These are phyloP conservation scores for Wickerhamiella kazuoi DNA, from an alignment of 805 yeast species.

Conservation along the genomic window DNA sequence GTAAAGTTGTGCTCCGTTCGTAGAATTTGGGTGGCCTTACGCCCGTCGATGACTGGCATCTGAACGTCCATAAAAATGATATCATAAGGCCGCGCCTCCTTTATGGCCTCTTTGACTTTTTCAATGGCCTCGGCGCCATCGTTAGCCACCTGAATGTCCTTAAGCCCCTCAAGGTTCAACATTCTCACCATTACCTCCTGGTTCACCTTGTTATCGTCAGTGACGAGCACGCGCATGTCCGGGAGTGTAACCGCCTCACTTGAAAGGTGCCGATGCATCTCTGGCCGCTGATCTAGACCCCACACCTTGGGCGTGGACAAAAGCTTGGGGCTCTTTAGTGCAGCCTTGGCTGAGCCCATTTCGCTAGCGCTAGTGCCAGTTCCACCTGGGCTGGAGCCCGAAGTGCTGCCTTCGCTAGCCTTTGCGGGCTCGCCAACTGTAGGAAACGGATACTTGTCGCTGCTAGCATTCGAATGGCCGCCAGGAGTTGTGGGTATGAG, in stretches of 20 bases:
- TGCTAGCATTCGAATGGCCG: not conserved
- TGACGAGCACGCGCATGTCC: slow-evolving; percentile 45
- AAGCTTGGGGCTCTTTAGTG: not conserved
- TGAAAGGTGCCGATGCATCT: slow-evolving; percentile 4
- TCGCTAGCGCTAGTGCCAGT: not conserved
- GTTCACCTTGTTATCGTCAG: slow-evolving; percentile 86
- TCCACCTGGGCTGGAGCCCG: not conserved
- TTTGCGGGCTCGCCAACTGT: not conserved
- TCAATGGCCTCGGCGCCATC: slow-evolving; percentile 85
- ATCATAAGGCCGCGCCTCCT: slow-evolving; percentile 28
- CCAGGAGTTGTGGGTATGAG: not conserved
- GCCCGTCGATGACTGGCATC: slow-evolving; percentile 89
- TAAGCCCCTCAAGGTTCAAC: slow-evolving; percentile 69
- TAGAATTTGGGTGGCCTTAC: slow-evolving; percentile 61
- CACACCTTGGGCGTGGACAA: not conserved
- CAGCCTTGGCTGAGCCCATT: not conserved
- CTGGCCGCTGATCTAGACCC: slow-evolving; percentile 3
- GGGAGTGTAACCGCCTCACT: slow-evolving; percentile 4
- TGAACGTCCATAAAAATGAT: slow-evolving; percentile 92
- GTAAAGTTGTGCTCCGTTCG: slow-evolving; percentile 41
- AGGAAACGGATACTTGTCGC: not conserved
- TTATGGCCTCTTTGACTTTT: slow-evolving; percentile 32
- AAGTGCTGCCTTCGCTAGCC: not conserved
- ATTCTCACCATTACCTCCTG: slow-evolving; percentile 86
- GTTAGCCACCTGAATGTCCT: slow-evolving; percentile 55